These are phyloP conservation scores for Lodderomyces metapsilosis DNA, from an alignment of 1,139 yeast genomes.

Conservation along the genomic window DNA sequence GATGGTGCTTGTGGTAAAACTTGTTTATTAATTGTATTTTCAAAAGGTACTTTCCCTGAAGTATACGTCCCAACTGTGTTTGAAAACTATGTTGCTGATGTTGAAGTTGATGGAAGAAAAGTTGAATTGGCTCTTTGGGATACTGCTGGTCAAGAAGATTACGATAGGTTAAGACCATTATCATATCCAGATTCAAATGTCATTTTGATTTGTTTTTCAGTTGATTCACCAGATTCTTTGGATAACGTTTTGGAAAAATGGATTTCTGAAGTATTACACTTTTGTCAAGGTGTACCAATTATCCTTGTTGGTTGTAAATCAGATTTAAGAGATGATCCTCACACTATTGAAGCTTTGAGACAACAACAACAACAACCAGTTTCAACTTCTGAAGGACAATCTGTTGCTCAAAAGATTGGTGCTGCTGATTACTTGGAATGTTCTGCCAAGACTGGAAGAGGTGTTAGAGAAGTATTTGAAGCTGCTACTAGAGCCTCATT, in stretches of 20 bases:
- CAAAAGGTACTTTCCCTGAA: slow-evolving; percentile 95
- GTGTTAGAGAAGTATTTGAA: slow-evolving; percentile 88
- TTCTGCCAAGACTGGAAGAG: slow-evolving; percentile 88
- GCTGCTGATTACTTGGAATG: slow-evolving; percentile 88
- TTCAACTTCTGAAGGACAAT: slow-evolving; percentile 74
- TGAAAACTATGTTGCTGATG: slow-evolving; percentile 93
- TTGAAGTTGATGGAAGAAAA: slow-evolving; percentile 90
- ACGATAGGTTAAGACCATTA: slow-evolving; percentile 90
- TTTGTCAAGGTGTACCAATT: slow-evolving; percentile 94
- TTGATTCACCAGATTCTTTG: slow-evolving; percentile 88
- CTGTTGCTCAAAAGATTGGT: slow-evolving; percentile 83
- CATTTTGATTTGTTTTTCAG: slow-evolving; percentile 86
- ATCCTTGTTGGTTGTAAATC: slow-evolving; percentile 90
- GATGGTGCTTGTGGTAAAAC: slow-evolving; percentile 90
- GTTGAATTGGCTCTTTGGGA: slow-evolving; percentile 96
- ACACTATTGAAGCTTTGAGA: slow-evolving; percentile 72
- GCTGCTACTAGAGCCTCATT: slow-evolving; percentile 90
- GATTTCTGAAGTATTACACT: slow-evolving; percentile 91
- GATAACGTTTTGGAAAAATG: slow-evolving; percentile 94
- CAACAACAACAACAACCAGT: slow-evolving; percentile 78
- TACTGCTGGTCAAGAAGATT: slow-evolving; percentile 98
- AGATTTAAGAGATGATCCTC: slow-evolving; percentile 82
- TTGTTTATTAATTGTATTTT: slow-evolving; percentile 79
- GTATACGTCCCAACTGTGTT: slow-evolving; percentile 95
- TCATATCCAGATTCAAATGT: slow-evolving; percentile 94